A percentile compares a stretch with the other conserved stretches of the same genome.
Conservation (phyloP, 768 basidiomycete genomes). For the Gautieria morchelliformis region DNA sequence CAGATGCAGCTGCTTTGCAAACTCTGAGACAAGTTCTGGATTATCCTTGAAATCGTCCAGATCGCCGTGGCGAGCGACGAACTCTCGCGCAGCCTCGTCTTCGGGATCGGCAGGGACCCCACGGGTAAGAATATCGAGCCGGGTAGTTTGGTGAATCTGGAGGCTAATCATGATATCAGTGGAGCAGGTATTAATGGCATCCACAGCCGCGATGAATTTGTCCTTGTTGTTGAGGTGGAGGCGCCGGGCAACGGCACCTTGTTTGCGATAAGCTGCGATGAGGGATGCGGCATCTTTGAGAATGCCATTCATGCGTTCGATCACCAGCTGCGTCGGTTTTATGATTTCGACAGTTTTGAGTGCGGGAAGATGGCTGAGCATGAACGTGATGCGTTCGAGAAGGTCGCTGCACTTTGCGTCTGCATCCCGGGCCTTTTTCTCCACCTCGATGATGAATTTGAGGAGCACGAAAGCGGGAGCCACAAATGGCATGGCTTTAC, state of each 20-base stretch:
- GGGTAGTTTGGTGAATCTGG: constrained; percentile 30
- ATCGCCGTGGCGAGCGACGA: constrained; percentile 28
- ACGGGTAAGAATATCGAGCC: constrained; percentile 29
- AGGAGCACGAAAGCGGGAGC: constrained; percentile 31
- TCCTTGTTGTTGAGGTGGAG: constrained; percentile 29
- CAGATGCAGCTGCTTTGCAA: constrained; percentile 27
- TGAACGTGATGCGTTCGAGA: constrained; percentile 33
- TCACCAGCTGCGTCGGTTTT: constrained; percentile 25
- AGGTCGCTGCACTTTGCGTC: constrained; percentile 32
- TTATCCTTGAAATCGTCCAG: constrained; percentile 27
- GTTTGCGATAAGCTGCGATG: constrained; percentile 31
- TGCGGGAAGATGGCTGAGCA: constrained; percentile 30
- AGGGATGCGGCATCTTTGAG: constrained; percentile 30
- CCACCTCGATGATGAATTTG: constrained; percentile 32
- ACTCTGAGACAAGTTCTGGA: constrained; percentile 28
- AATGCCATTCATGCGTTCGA: constrained; percentile 30
- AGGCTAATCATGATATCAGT: constrained; percentile 31
- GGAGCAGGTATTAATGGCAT: constrained; percentile 26
- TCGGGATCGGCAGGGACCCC: constrained; percentile 28
- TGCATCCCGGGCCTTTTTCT: constrained; percentile 27
- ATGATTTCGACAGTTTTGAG: constrained; percentile 25
- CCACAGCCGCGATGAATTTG: constrained; percentile 25
- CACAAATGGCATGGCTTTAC: constrained; percentile 28
- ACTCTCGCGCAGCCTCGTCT: constrained; percentile 27
- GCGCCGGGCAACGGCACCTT: constrained; percentile 25